These are phyloP conservation scores for Plantago ovata DNA, from an alignment of 257 asterid genomes.

Conservation along the genomic window DNA sequence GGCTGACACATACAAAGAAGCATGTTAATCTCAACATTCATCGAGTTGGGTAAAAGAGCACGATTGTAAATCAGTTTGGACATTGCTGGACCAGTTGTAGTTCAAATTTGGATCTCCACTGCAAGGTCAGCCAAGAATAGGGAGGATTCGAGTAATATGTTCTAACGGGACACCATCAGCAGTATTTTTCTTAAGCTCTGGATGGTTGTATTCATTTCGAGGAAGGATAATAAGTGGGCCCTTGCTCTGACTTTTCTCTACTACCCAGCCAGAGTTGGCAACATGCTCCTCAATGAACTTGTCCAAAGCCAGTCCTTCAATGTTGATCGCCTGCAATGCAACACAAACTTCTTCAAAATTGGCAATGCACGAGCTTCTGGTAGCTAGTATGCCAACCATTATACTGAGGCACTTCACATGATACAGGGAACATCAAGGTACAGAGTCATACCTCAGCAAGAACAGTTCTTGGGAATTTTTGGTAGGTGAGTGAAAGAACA, in stretches of 20 bases:
- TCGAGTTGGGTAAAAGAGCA: not conserved
- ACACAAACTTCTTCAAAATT: not conserved
- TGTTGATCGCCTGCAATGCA: slow-evolving; percentile 61
- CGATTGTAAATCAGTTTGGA: slow-evolving; percentile 6
- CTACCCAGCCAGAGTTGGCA: slow-evolving; percentile 54
- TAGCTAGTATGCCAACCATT: not conserved
- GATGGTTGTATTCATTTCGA: slow-evolving; percentile 65
- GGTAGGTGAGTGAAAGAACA: slow-evolving; percentile 75
- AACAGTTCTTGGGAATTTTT: slow-evolving; percentile 58
- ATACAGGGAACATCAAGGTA: slow-evolving; percentile 4
- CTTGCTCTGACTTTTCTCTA: slow-evolving; percentile 55
- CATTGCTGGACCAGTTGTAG: not conserved
- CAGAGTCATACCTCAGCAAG: slow-evolving; percentile 78
- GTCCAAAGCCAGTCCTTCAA: slow-evolving; percentile 69
- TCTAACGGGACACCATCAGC: slow-evolving; percentile 65
- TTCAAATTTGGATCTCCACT: not conserved
- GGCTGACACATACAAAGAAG: no score
- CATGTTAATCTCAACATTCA: not conserved
- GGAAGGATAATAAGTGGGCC: slow-evolving; percentile 63
- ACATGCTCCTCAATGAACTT: slow-evolving; percentile 73
- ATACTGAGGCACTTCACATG: not conserved
- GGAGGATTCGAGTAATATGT: slow-evolving; percentile 69
- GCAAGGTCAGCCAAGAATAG: slow-evolving; percentile 52
- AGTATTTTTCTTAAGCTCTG: slow-evolving; percentile 65
- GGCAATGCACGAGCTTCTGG: not conserved